These are phyloP conservation scores for Butyriboletus loyo DNA, from an alignment of 768 basidiomycete species.

Conservation along the genomic window DNA sequence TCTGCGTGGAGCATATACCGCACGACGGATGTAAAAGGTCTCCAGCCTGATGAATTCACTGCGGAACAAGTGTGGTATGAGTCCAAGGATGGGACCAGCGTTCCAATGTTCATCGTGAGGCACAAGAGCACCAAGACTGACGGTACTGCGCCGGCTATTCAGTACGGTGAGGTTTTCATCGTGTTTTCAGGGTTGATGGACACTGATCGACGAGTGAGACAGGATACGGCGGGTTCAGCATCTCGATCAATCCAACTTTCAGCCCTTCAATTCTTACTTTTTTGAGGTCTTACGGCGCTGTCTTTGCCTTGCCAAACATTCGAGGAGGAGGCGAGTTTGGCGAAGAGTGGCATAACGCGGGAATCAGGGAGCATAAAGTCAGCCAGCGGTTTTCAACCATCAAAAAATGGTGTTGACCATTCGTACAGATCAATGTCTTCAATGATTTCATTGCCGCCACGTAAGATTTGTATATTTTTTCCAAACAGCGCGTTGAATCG, in stretches of 20 bases:
- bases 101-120: slow-evolving; percentile 85
- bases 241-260: slow-evolving; percentile 71
- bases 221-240: slow-evolving; percentile 83
- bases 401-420: slow-evolving; percentile 1
- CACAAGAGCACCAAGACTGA: slow-evolving; percentile 68
- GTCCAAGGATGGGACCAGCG: slow-evolving; percentile 73
- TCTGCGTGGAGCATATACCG: slow-evolving; percentile 59
- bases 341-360: slow-evolving; percentile 80
- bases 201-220: neutral
- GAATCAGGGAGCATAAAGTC: slow-evolving; percentile 69
- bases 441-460: slow-evolving; percentile 82
- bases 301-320: slow-evolving; percentile 59
- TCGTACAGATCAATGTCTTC: slow-evolving; percentile 61
- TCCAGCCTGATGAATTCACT: slow-evolving; percentile 66
- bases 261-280: slow-evolving; percentile 69
- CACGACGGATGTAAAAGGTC: slow-evolving; percentile 54
- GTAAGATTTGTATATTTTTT: slow-evolving; percentile 39
- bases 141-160: slow-evolving; percentile 72
- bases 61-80: slow-evolving; percentile 76
- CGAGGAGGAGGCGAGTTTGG: slow-evolving; percentile 79
- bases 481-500: neutral
- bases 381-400: neutral
- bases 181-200: neutral
- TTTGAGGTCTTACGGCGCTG: slow-evolving; percentile 64
- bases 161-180: slow-evolving; percentile 53